These are phyloP conservation scores for Chrysopogon serrulatus DNA, from an alignment of 176 grass and related monocot species.

Conservation along the genomic window DNA sequence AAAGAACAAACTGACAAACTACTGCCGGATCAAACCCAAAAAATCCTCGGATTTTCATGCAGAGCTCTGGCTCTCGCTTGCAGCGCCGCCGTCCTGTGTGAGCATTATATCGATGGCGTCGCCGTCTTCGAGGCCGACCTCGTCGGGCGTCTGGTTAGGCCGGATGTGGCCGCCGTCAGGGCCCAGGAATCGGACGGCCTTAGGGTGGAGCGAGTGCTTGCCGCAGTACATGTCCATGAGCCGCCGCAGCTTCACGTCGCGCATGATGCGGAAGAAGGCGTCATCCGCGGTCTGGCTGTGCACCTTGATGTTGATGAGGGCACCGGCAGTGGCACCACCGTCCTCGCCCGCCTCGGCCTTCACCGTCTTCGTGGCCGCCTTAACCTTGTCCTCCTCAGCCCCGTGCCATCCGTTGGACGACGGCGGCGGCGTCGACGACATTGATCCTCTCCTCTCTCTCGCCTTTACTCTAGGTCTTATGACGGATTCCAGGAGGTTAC, in stretches of 20 bases:
- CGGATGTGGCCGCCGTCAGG: not conserved
- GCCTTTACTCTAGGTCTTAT: not conserved
- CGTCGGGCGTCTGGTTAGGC: not conserved
- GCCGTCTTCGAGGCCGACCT: constrained; percentile 13
- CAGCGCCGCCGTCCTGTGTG: not conserved
- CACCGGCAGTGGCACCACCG: not conserved
- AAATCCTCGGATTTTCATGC: not conserved
- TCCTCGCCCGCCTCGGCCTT: not conserved
- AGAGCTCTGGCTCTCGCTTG: not conserved
- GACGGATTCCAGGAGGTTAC: no score
- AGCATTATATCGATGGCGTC: not conserved
- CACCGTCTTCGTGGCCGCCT: not conserved
- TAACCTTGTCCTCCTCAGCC: not conserved
- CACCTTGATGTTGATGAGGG: not conserved
- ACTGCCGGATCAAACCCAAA: not conserved
- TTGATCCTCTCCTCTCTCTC: not conserved
- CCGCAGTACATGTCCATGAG: constrained; percentile 12
- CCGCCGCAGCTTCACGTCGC: not conserved
- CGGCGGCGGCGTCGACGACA: not conserved
- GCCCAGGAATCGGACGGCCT: not conserved
- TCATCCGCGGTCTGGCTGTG: not conserved
- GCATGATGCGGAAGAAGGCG: not conserved
- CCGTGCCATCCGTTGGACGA: not conserved
- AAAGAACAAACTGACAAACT: not conserved
- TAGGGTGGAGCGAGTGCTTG: constrained; percentile 5